Base-by-base conservation (phyloP, 2,329 filamentous ascomycete species). In the Ophiostoma perfectum region DNA sequence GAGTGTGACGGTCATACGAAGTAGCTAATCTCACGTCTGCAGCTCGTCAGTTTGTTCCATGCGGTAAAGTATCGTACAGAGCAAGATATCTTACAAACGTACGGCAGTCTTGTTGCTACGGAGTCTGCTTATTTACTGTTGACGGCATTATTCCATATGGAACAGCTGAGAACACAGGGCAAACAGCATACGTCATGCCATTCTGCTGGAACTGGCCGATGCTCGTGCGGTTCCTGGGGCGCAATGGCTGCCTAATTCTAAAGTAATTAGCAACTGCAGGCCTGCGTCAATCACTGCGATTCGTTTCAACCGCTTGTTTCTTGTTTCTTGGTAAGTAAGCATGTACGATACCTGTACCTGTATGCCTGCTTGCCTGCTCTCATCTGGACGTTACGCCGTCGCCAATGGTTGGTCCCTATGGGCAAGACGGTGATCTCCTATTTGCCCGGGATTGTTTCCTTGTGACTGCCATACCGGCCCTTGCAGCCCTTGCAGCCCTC, bases 181-280 rank as follows among this genome's bases (percentile, higher is more conserved):
- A 60, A 60, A 60, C 55, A 60, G 55, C 55, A 60, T 60, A 60
- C 55, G 55, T 60, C 55, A 60, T 60, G 55, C 55, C 55, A 60
- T 38, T 60, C 27, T 39, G 11, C 55, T 5, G 7, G 55, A 38
- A 38, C 27, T 39, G 55, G 27, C 18, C 27, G 14, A 18, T 16
- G 38, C 55, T 60, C 55, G 55, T 60, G 55, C 55, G 55, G 55
- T 60, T 38, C 52, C 38, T 60, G 27, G 27, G 27, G 27, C 27
- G 27, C 27, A 27, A 38, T 38, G 55, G 55, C 55, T 60, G 55
- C 55, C 55, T 60, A 38, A 38, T 60, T 38, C 55, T 38, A 55
- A n/a, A 18, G 18, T 55, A 55, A 9, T 55, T 55, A 27, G 27
- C 7, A 27, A 11, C 27, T 52, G 45, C 45, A 47, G 12, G 14